These are phyloP conservation scores for Aspergillus awamori DNA, from an alignment of 2,329 filamentous ascomycete species.

Conservation along the genomic window DNA sequence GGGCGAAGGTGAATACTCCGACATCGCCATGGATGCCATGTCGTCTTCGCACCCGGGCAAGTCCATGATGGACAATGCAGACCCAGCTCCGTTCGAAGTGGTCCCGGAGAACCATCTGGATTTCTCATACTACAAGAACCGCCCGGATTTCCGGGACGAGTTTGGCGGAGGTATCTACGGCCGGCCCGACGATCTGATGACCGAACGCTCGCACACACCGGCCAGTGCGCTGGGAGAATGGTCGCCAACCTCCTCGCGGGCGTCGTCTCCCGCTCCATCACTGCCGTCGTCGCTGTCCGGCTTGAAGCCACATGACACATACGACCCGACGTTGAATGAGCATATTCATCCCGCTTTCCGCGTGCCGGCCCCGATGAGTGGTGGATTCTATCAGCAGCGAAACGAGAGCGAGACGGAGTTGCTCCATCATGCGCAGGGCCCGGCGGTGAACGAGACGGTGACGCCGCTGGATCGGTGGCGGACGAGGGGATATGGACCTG, in stretches of 20 bases:
- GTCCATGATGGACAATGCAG: conserved; percentile 26
- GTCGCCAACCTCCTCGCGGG: conserved; percentile 44
- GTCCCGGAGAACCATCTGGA: conserved; percentile 85
- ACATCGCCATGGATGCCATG: conserved; percentile 83
- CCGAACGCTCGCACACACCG: conserved; percentile 49
- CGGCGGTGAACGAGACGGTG: conserved; percentile 26
- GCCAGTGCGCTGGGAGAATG: conserved; percentile 41
- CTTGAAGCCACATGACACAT: conserved; percentile 31
- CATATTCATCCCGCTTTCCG: conserved; percentile 43
- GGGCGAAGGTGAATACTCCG: conserved; percentile 60
- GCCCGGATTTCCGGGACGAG: conserved; percentile 83
- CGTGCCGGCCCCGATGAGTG: conserved; percentile 26
- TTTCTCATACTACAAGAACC: conserved; percentile 89
- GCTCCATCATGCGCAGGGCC: conserved; percentile 40
- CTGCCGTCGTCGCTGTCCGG: conserved; percentile 32
- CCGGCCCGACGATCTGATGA: conserved; percentile 49
- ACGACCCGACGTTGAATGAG: conserved; percentile 26
- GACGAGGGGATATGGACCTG: conserved; percentile 40
- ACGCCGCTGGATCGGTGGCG: conserved; percentile 40
- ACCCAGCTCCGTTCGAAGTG: conserved; percentile 76
- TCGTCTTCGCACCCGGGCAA: conserved; percentile 61
- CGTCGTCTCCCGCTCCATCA: conserved; percentile 46
- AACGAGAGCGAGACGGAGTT: conserved; percentile 47
- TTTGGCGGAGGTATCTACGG: conserved; percentile 71
- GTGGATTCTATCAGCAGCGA: conserved; percentile 36